Percentiles rank a stretch among this genome's conserved stretches.
Evolutionary conservation across 2,329 filamentous ascomycete species (phyloP).

Genomic region (Aspergillus pseudoviridinutans): DNA sequence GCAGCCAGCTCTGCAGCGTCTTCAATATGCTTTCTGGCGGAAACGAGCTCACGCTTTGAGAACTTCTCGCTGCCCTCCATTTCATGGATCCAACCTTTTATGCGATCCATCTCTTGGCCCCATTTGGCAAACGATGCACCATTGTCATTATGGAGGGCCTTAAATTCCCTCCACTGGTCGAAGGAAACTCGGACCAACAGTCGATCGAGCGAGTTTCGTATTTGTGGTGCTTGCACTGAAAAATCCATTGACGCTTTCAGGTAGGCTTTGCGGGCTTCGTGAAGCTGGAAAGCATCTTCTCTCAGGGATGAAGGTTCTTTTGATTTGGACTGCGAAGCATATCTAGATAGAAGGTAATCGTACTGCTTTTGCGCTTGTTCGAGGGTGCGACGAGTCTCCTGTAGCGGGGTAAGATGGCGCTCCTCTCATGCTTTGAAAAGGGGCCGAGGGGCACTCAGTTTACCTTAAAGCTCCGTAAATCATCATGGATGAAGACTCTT

Average conservation of each 20-base stretch:
- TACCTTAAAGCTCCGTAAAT: constrained; percentile 76
- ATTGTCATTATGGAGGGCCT: constrained; percentile 62
- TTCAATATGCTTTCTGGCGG: constrained; percentile 76
- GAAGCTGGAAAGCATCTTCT: constrained; percentile 93
- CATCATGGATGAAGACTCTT: constrained; percentile 68
- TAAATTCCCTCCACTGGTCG: constrained; percentile 87
- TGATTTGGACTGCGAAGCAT: constrained; percentile 79
- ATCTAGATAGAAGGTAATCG: constrained; percentile 76
- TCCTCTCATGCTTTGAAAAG: constrained; percentile 2
- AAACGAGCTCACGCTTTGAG: constrained; percentile 76
- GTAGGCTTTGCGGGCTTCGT: constrained; percentile 87
- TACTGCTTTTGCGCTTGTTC: constrained; percentile 80
- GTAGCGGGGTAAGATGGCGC: constrained; percentile 14
- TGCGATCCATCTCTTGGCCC: constrained; percentile 79
- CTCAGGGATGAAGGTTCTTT: constrained; percentile 89
- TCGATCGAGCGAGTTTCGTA: constrained; percentile 79
- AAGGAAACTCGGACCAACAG: constrained; percentile 78
- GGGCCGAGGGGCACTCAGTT: background rate
- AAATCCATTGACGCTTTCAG: constrained; percentile 92
- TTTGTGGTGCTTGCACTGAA: constrained; percentile 78
- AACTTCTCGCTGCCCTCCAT: constrained; percentile 85
- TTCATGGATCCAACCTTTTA: constrained; percentile 88
- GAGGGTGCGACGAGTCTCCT: constrained; percentile 68
- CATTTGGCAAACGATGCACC: constrained; percentile 61
- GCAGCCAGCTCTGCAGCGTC: constrained; percentile 66